Evolutionary conservation across 164 flowering plant species (phyloP).

Genomic region (Berberis vulgaris): DNA sequence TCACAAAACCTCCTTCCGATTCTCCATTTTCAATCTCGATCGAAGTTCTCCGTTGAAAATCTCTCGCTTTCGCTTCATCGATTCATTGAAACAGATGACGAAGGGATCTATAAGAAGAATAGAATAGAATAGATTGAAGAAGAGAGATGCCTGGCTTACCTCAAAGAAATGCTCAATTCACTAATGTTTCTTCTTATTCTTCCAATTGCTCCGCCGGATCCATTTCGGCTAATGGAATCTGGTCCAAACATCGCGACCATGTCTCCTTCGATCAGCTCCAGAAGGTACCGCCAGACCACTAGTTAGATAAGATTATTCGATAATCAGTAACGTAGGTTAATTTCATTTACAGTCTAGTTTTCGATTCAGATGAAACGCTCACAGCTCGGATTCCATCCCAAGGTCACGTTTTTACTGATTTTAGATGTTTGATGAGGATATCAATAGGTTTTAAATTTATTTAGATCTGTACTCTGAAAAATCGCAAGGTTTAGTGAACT

Average conservation of each 20-base stretch:
- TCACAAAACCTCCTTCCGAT: too few species aligned
- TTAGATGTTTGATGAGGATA: too few species aligned
- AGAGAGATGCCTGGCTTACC: constrained; percentile 28
- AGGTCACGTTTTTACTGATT: too few species aligned
- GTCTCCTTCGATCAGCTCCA: constrained; percentile 79
- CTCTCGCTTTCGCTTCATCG: too few species aligned
- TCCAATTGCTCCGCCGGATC: constrained; percentile 22
- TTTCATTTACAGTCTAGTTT: too few species aligned
- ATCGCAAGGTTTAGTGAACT: background rate
- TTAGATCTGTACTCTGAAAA: too few species aligned
- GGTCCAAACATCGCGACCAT: constrained; percentile 78
- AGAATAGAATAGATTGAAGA: background rate
- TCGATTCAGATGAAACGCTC: background rate
- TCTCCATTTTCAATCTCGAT: too few species aligned
- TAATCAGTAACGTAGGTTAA: too few species aligned
- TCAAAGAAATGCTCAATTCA: constrained; percentile 27
- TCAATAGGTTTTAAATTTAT: too few species aligned
- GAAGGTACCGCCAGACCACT: constrained; percentile 40
- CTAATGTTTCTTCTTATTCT: constrained; percentile 11
- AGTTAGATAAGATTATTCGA: too few species aligned
- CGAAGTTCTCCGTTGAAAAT: too few species aligned
- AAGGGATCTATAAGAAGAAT: constrained; percentile 1
- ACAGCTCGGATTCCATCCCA: too few species aligned
- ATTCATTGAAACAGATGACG: background rate
- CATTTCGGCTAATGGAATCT: constrained; percentile 49